phyloP scores from a whole-genome alignment of 805 yeast genomes.

The Zygosaccharomyces pseudorouxii region DNA sequence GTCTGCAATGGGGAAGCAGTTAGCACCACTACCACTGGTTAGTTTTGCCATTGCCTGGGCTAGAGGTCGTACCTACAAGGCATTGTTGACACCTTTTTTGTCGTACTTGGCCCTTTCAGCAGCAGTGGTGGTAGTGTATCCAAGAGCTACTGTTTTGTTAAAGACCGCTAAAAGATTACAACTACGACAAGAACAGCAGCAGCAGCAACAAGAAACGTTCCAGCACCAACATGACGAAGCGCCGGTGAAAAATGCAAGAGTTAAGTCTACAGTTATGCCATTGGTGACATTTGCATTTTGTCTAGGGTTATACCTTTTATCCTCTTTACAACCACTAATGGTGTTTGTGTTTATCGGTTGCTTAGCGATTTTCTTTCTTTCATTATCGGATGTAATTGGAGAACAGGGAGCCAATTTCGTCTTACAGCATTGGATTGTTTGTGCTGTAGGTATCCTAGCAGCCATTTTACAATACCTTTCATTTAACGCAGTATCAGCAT shows the following conservation, averaged over 20 bases:
- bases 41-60: constrained; percentile 2
- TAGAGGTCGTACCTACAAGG: not conserved
- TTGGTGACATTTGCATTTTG: constrained; percentile 5
- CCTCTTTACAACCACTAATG: constrained; percentile 26
- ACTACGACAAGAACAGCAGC: not conserved
- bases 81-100: not conserved
- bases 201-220: not conserved
- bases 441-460: constrained; percentile 32
- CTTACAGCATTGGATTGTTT: constrained; percentile 20
- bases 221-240: not conserved
- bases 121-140: not conserved
- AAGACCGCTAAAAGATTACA: not conserved
- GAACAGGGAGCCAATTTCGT: constrained; percentile 9
- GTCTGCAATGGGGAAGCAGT: not conserved
- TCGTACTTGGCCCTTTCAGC: not conserved
- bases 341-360: constrained; percentile 32
- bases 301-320: constrained; percentile 5
- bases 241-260: not conserved
- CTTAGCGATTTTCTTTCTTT: constrained; percentile 24
- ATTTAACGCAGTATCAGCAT: constrained; percentile 23
- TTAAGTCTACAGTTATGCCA: not conserved
- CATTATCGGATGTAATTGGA: constrained; percentile 23
- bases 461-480: constrained; percentile 36
- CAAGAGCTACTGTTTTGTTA: not conserved
- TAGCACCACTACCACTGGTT: not conserved